Conservation (phyloP, 257 asterid genomes). For the Orobanche coerulescens region DNA sequence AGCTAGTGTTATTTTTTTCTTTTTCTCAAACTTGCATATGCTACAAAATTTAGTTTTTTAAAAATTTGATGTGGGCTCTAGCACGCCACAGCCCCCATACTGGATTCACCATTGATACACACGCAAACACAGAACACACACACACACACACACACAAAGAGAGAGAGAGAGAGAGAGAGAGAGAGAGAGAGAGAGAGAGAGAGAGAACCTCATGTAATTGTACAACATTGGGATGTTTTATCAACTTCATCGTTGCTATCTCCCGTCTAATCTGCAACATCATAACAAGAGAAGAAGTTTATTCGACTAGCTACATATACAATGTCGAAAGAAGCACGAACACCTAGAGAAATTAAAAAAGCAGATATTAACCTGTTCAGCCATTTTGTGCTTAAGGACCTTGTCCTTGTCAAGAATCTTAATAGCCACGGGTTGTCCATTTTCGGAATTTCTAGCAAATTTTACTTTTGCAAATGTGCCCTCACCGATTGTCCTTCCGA, state of each 20-base stretch:
- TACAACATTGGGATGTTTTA: conserved; percentile 81
- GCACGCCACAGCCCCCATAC: no score
- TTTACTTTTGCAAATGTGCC: conserved; percentile 94
- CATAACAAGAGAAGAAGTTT: conserved; percentile 15
- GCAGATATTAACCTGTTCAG: conserved; percentile 67
- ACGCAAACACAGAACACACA: background rate
- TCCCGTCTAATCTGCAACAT: conserved; percentile 75
- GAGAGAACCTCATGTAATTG: conserved; percentile 57
- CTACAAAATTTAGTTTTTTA: no score
- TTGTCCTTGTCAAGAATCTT: conserved; percentile 89
- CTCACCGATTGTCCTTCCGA: conserved; percentile 92
- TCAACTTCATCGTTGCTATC: conserved; percentile 83
- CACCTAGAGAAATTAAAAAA: background rate
- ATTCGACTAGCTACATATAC: background rate
- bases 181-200: conserved; percentile 6
- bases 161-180: conserved; percentile 14
- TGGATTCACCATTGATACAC: no score
- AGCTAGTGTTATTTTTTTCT: no score
- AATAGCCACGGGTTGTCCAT: conserved; percentile 67
- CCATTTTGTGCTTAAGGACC: conserved; percentile 90
- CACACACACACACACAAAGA: background rate
- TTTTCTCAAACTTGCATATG: no score
- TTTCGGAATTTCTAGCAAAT: conserved; percentile 78
- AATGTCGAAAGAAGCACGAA: background rate
- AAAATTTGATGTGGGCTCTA: no score